A percentile compares a stretch with the other conserved stretches of the same genome.
These are phyloP conservation scores for Spinacia oleracea DNA, from an alignment of 179 eudicot species.

Conservation along the genomic window DNA sequence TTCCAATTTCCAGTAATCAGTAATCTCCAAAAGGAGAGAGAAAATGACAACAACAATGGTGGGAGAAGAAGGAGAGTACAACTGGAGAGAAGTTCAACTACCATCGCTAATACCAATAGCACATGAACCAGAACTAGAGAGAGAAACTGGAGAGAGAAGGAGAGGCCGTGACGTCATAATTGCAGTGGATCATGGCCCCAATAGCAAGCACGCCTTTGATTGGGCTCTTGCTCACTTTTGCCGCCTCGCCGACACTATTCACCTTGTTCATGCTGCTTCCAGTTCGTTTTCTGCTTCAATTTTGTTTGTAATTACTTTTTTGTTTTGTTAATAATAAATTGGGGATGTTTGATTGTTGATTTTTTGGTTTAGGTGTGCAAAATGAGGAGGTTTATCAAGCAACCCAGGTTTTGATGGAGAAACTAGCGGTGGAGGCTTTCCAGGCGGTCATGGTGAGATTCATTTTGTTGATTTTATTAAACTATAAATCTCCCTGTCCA, in stretches of 20 bases:
- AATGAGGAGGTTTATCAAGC: constrained; percentile 55
- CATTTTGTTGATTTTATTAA: background rate
- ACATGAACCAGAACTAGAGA: constrained; percentile 56
- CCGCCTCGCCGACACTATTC: constrained; percentile 73
- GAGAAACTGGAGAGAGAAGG: constrained; percentile 74
- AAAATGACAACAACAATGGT: constrained; percentile 47
- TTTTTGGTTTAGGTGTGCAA: constrained; percentile 41
- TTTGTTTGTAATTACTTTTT: background rate
- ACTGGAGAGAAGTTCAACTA: constrained; percentile 52
- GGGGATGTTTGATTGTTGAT: background rate
- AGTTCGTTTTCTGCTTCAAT: constrained; percentile 30
- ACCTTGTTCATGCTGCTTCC: constrained; percentile 72
- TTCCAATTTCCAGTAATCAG: too few species aligned
- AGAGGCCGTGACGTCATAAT: constrained; percentile 68
- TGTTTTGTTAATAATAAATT: background rate
- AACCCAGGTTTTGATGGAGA: constrained; percentile 64
- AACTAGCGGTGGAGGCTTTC: constrained; percentile 70
- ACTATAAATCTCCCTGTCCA: background rate
- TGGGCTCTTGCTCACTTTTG: constrained; percentile 79
- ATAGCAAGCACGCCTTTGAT: constrained; percentile 89
- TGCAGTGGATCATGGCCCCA: constrained; percentile 82
- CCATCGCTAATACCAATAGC: constrained; percentile 49
- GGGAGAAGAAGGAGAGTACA: constrained; percentile 52
- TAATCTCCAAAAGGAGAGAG: constrained; percentile 11
- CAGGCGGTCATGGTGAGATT: constrained; percentile 68